Evolutionary conservation across 345 rosid genomes (phyloP).

Genomic region (Psidium guajava): DNA sequence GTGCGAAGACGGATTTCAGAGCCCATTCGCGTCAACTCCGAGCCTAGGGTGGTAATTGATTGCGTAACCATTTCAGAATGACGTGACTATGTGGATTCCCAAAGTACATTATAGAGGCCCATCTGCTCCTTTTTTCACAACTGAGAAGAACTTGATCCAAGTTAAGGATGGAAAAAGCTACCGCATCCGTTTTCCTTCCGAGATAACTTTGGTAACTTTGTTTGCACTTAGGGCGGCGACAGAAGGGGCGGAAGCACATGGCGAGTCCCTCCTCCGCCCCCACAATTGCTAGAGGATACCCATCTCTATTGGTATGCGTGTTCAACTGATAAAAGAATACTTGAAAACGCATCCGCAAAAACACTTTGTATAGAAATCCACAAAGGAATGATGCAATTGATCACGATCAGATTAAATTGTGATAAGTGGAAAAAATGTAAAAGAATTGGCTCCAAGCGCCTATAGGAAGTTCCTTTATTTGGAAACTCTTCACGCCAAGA

Average conservation of each 20-base stretch:
- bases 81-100: too few species aligned
- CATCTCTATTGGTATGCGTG: neutral
- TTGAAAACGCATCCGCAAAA: too few species aligned
- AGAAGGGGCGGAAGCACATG: too few species aligned
- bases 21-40: too few species aligned
- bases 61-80: too few species aligned
- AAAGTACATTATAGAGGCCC: neutral
- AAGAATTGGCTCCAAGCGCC: neutral
- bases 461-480: neutral
- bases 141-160: neutral
- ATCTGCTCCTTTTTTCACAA: neutral
- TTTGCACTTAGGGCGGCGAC: neutral
- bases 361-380: too few species aligned
- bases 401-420: neutral
- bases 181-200: neutral
- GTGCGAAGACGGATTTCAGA: too few species aligned
- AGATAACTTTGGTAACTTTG: neutral
- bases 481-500: neutral
- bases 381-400: too few species aligned
- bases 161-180: neutral
- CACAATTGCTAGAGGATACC: neutral
- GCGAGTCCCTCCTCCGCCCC: neutral
- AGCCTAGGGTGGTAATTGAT: too few species aligned
- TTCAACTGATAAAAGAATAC: neutral
- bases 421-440: neutral